Percentiles rank a stretch among this genome's conserved stretches.
Evolutionary conservation across 768 basidiomycete species (phyloP).

Genomic region (Boletus bicolor): DNA sequence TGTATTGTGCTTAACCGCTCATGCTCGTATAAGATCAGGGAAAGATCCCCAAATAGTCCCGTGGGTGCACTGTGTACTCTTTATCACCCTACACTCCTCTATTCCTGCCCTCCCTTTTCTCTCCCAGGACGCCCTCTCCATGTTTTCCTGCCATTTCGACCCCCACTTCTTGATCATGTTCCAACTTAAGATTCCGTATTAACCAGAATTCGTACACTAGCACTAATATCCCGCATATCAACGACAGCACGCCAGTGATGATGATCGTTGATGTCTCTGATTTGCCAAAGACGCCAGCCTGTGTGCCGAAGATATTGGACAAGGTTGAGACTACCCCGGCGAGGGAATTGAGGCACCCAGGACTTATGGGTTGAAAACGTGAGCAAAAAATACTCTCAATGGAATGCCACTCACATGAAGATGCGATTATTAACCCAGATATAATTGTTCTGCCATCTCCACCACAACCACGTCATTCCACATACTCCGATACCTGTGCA

Average conservation of each 20-base stretch:
- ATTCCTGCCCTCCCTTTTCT: background rate
- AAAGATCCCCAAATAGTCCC: background rate
- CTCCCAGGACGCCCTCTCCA: constrained; percentile 39
- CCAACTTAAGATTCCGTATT: constrained; percentile 39
- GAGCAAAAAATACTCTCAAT: background rate
- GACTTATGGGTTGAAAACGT: constrained; percentile 33
- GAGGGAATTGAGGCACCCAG: constrained; percentile 54
- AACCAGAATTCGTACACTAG: constrained; percentile 45
- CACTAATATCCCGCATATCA: constrained; percentile 41
- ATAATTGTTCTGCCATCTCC: constrained; percentile 57
- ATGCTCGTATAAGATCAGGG: background rate
- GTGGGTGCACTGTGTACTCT: background rate
- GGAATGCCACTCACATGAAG: constrained; percentile 43
- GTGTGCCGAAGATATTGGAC: constrained; percentile 47
- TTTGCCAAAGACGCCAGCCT: constrained; percentile 43
- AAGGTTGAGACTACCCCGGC: constrained; percentile 57
- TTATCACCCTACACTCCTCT: background rate
- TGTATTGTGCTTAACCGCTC: background rate
- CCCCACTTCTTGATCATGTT: constrained; percentile 42
- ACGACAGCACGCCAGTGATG: constrained; percentile 40
- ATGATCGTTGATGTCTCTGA: constrained; percentile 46
- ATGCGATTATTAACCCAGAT: constrained; percentile 56
- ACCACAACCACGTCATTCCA: constrained; percentile 61
- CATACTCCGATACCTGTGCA: constrained; percentile 51
- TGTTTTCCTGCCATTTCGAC: constrained; percentile 41